Evolutionary conservation across 345 rosid genomes (phyloP), one percentile per base, ranked within the genome.

Genomic region (Viola odorata): DNA sequence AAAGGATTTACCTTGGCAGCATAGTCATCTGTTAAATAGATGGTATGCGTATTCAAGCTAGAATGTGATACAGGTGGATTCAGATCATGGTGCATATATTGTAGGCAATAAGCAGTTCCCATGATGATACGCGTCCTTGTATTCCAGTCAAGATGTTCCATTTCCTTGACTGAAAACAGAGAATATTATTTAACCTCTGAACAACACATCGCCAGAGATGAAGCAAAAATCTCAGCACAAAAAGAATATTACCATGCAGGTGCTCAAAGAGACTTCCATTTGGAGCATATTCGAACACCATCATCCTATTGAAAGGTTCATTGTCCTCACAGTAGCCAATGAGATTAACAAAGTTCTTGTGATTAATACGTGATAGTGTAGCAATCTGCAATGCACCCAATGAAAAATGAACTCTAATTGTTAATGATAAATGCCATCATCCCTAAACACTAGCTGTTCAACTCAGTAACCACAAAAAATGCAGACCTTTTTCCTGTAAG

Each of bases 241-340:
- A 44, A 52, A 63, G 45, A 16, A 38, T 5, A 67, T 81, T 84
- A 95, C 97, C 81, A 45, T 91, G 95, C 64, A 95, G 73, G 81
- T 88, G 97, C 78, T 95, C 99, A 51, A 72, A 86, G 61, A 95
- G 84, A 42, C 72, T 71, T 65, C 96, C 98, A 63, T 91, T 95
- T 10, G 96, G 99, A 71, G 96, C 96, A 69, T 91, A 88, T 84
- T 95, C 98, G 50, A 91, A 95, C 69, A 95, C 98, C 96, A 95
- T 91, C 98, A 95, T 88, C 73, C 98, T 79, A 56, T 67, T 80
- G 74, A 95, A 95, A 7, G 96, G 99, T 66, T 85, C 88, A 44
- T 87, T 74, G 76, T 95, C 99, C 74, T 86, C 96, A 32, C 87
- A 88, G 58, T 64, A 88, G 49, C 98, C 98, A 63, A 88, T 82